Evolutionary conservation across 2,329 filamentous ascomycete species (phyloP).

Genomic region (Aspergillus fumigatiaffinis): DNA sequence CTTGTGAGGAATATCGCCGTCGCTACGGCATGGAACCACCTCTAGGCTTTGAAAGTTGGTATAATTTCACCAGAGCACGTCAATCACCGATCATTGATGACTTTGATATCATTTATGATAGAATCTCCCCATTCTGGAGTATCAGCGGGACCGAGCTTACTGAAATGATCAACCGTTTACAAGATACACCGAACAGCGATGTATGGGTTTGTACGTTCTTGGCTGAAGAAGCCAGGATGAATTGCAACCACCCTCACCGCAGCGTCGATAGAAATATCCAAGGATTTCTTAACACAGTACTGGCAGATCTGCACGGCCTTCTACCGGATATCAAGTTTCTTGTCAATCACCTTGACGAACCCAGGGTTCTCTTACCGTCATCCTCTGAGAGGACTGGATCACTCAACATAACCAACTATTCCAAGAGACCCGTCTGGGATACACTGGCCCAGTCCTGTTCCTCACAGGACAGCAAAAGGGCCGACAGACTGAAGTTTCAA

Average conservation of each 20-base stretch:
- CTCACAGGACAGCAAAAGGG: not conserved
- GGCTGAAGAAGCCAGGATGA: not conserved
- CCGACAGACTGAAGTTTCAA: not conserved
- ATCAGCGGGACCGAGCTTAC: constrained; percentile 2
- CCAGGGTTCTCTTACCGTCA: constrained; percentile 5
- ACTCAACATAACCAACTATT: not conserved
- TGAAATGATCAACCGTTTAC: not conserved
- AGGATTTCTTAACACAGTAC: not conserved
- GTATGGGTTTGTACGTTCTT: constrained; percentile 9
- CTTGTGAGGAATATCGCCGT: constrained; percentile 4
- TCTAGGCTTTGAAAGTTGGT: constrained; percentile 9
- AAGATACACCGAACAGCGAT: not conserved
- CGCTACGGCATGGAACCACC: constrained; percentile 8
- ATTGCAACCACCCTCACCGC: constrained; percentile 4
- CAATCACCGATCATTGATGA: constrained; percentile 11
- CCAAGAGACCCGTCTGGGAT: constrained; percentile 4
- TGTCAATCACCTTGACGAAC: constrained; percentile 13
- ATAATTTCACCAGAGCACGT: constrained; percentile 5
- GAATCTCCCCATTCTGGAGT: constrained; percentile 3
- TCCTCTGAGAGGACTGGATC: not conserved
- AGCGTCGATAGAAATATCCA: constrained; percentile 6
- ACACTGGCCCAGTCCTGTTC: constrained; percentile 3
- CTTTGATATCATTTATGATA: constrained; percentile 4
- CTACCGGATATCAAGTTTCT: constrained; percentile 9
- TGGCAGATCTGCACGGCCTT: not conserved